Percentiles rank a stretch among this genome's conserved stretches.
Evolutionary conservation across 73 alveolate genomes (phyloP).

Genomic region (Vitrella brassicaformis): DNA sequence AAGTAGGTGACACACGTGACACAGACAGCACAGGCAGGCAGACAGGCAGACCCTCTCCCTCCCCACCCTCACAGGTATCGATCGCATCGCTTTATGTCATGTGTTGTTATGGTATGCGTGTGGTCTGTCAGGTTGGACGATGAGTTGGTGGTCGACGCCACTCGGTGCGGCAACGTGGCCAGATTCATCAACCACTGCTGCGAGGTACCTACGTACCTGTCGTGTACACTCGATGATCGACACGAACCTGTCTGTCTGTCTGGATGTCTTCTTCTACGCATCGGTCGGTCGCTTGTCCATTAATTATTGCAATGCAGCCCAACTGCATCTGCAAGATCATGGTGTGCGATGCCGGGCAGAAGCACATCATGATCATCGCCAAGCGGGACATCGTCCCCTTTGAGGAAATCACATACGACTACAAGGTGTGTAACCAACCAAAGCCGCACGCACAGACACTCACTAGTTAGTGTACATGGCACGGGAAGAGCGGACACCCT

Average conservation of each 20-base stretch:
- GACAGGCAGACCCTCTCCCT: too few species aligned
- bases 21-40: too few species aligned
- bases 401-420: background rate
- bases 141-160: slow-evolving; percentile 77
- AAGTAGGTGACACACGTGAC: too few species aligned
- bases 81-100: too few species aligned
- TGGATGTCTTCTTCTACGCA: background rate
- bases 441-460: background rate
- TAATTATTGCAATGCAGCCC: background rate
- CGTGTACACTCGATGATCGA: too few species aligned
- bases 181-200: slow-evolving; percentile 78
- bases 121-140: too few species aligned
- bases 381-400: background rate
- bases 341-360: background rate
- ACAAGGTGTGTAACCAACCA: background rate
- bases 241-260: background rate
- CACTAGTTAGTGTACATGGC: background rate
- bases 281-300: background rate
- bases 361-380: background rate
- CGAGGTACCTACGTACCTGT: slow-evolving; percentile 31
- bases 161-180: slow-evolving; percentile 69
- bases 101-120: too few species aligned
- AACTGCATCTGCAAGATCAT: background rate
- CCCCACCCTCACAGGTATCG: too few species aligned
- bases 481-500: too few species aligned